Evolutionary conservation across 2,329 filamentous ascomycete genomes (phyloP).

Genomic region (Colletotrichum lentis): DNA sequence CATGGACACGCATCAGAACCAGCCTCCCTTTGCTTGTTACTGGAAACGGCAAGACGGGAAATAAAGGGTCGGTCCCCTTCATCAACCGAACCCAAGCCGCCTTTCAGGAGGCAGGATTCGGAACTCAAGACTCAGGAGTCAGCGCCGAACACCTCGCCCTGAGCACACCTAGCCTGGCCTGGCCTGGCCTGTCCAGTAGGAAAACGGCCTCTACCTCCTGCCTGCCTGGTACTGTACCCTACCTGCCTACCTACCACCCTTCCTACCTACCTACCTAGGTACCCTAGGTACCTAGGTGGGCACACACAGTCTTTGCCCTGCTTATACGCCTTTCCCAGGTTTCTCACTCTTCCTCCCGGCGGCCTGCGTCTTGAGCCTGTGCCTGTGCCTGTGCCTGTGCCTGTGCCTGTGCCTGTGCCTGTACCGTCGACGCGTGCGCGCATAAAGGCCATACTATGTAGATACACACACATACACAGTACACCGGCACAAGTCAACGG

Average conservation of each 20-base stretch:
- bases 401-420: background rate
- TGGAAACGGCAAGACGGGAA: conserved; percentile 15
- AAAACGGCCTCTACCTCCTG: background rate
- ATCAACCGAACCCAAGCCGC: background rate
- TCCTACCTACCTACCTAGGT: too few species aligned
- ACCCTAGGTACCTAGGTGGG: too few species aligned
- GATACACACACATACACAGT: background rate
- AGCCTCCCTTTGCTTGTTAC: conserved; percentile 12
- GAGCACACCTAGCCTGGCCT: too few species aligned
- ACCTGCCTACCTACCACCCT: too few species aligned
- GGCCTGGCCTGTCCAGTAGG: background rate
- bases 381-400: background rate
- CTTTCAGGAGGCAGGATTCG: too few species aligned
- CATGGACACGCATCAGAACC: conserved; percentile 7
- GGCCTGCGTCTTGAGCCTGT: background rate
- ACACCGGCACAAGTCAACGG: conserved; percentile 27
- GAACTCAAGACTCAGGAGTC: too few species aligned
- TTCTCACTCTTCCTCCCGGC: background rate
- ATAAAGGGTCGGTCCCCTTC: conserved; percentile 27
- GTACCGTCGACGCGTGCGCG: background rate
- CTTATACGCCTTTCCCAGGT: too few species aligned
- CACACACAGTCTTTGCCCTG: too few species aligned
- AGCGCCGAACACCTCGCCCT: too few species aligned
- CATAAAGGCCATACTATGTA: too few species aligned
- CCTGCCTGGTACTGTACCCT: too few species aligned